Base-by-base conservation (phyloP, 768 basidiomycete species). In the Termitomyces sp. region DNA sequence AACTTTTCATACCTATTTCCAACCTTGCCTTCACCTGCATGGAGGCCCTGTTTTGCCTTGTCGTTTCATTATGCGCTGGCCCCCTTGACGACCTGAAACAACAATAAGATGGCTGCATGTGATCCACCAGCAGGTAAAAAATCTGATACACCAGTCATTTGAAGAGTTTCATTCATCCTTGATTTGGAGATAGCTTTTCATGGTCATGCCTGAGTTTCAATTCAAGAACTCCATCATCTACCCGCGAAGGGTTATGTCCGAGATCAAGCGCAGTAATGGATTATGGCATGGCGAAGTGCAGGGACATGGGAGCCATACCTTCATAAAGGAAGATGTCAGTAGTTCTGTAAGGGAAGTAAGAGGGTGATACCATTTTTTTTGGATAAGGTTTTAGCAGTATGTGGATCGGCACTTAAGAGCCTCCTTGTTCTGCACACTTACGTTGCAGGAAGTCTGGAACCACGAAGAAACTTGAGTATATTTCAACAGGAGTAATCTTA, bases 131-230 rank as follows among this genome's bases (percentile, higher is more conserved):
- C 4, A 9, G 16, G 22, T 11, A 22, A 33, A 33, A 18, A 46
- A 0, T 7, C n/a, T 23, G n/a, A n/a, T n/a, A n/a, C n/a, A 48
- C 22, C 22, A 3, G 15, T 25, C 54, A 65, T 64, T 29, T 64
- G 53, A 18, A 57, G 50, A 10, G 55, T 57, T 48, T 70, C 64
- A 22, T 51, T 43, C 61, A 45, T 7, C 32, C 20, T 7, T 23
- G 31, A 35, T 12, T 35, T 23, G 18, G 13, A 15, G 46, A 15
- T 16, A 33, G 11, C 33, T 35, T 48, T 23, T 48, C 22, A n/a
- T 36, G 15, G 5, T 48, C 16, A 13, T 16, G 20, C 20, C 35
- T 48, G 22, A 25, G 15, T 3, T 12, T n/a, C 16, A 32, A 6
- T 25, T 48, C 31, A 2, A 35, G 15, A 36, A 22, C 31, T 16